phyloP scores from a whole-genome alignment of 2,329 filamentous ascomycete genomes.

The Thielaviopsis punctulata region DNA sequence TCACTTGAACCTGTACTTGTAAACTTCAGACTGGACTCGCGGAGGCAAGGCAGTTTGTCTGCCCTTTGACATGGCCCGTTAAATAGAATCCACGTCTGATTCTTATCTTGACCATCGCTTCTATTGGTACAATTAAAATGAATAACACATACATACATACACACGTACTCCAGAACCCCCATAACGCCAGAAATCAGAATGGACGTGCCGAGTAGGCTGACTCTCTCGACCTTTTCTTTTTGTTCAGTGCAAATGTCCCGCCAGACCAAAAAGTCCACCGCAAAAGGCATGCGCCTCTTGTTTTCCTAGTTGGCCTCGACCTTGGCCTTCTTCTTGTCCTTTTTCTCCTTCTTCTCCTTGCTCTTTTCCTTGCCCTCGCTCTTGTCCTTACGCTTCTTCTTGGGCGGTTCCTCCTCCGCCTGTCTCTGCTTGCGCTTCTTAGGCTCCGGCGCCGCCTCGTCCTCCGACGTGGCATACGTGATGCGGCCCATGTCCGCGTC shows the following conservation, averaged over 20 bases:
- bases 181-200: not conserved
- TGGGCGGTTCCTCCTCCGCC: conserved; percentile 4
- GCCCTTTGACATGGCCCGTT: too few species aligned
- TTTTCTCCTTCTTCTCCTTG: conserved; percentile 2
- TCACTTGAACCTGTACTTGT: too few species aligned
- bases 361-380: not conserved
- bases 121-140: not conserved
- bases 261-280: too few species aligned
- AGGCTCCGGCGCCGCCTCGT: conserved; percentile 6
- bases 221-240: not conserved
- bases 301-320: not conserved
- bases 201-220: too few species aligned
- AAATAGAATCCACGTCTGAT: too few species aligned
- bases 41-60: too few species aligned
- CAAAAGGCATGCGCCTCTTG: too few species aligned
- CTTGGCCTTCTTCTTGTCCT: conserved; percentile 10
- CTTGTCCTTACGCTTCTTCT: conserved; percentile 12
- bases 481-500: conserved; percentile 25
- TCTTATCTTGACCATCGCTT: too few species aligned
- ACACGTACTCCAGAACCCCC: not conserved
- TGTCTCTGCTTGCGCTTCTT: conserved; percentile 11
- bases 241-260: not conserved
- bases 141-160: too few species aligned
- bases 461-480: conserved; percentile 9
- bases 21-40: too few species aligned